Percentiles rank a stretch among this genome's conserved stretches.
phyloP scores from a whole-genome alignment of 768 basidiomycete species.

The Suillus paluster region DNA sequence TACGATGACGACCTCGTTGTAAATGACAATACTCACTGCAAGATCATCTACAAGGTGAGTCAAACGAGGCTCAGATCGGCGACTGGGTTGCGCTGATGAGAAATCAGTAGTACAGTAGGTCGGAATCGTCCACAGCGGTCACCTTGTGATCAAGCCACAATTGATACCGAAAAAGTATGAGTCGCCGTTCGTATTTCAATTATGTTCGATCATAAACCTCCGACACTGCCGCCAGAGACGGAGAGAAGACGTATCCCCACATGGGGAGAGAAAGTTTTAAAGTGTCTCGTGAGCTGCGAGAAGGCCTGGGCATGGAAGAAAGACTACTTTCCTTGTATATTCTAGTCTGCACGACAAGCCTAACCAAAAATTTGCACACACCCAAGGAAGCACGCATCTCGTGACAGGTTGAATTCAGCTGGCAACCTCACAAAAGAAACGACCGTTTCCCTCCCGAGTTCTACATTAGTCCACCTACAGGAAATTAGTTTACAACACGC shows the following conservation, averaged over 20 bases:
- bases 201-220: neutral
- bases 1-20: too few species aligned
- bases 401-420: neutral
- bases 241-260: neutral
- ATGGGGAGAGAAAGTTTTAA: neutral
- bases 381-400: neutral
- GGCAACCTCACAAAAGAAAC: neutral
- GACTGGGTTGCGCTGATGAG: neutral
- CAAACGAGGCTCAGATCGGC: neutral
- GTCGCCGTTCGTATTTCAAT: neutral
- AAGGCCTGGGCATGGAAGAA: neutral
- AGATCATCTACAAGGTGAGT: neutral
- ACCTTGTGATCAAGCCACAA: conserved; percentile 1
- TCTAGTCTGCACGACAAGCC: neutral
- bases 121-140: neutral
- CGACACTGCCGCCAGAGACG: neutral
- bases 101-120: neutral
- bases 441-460: neutral
- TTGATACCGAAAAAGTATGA: neutral
- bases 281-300: neutral
- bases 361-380: neutral
- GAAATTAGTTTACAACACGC: too few species aligned
- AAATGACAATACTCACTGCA: neutral
- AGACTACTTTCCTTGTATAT: neutral
- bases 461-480: neutral